Conservation (phyloP, 176 grass and related monocot genomes). For the Rhynchospora breviuscula region DNA sequence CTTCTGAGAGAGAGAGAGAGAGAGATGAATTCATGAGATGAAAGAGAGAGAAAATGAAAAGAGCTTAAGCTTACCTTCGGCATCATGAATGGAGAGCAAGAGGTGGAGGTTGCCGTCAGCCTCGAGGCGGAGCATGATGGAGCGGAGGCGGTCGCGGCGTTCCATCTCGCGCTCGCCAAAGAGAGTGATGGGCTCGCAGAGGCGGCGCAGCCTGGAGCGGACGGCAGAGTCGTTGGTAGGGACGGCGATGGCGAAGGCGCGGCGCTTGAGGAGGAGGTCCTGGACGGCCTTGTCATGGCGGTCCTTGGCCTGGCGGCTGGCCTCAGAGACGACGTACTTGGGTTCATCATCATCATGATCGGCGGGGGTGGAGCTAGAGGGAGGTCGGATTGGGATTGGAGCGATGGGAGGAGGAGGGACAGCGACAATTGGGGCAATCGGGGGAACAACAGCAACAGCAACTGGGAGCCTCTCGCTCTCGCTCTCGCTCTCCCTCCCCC, state of each 20-base stretch:
- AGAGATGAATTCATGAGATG: no score
- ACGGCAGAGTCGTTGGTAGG: constrained; percentile 89
- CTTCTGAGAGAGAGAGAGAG: constrained; percentile 31
- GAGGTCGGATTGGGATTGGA: no score
- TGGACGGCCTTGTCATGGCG: constrained; percentile 92
- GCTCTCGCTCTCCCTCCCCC: no score
- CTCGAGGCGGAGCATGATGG: constrained; percentile 77
- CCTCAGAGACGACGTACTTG: constrained; percentile 75
- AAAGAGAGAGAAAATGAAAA: no score
- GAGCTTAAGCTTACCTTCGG: no score
- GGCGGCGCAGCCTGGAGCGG: constrained; percentile 62
- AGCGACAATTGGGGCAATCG: no score
- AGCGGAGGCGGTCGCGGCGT: constrained; percentile 73
- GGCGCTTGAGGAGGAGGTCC: constrained; percentile 79
- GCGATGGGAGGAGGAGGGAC: no score
- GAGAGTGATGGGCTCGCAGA: constrained; percentile 80
- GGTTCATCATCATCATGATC: no score
- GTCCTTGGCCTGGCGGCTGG: constrained; percentile 72
- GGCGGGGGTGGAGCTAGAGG: no score
- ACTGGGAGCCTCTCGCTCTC: no score
- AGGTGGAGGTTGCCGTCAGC: constrained; percentile 62
- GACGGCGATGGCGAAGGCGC: constrained; percentile 88
- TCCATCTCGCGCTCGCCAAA: constrained; percentile 91
- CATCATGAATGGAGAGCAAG: constrained; percentile 67
- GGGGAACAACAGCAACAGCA: no score